phyloP scores from a whole-genome alignment of 2,329 filamentous ascomycete species.

The Sarocladium oryzae region DNA sequence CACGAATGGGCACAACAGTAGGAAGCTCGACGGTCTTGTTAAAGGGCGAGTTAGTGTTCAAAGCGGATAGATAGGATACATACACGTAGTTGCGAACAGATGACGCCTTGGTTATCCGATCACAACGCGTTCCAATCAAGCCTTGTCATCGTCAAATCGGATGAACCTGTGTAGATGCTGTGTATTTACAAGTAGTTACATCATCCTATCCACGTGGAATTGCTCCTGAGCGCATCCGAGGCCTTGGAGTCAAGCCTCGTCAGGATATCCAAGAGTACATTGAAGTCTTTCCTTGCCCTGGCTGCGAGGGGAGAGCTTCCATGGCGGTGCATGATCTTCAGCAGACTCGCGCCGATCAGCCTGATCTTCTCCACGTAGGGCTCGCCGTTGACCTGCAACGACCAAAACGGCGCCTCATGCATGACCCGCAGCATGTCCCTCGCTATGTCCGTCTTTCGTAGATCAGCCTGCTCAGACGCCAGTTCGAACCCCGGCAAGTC shows the following conservation, averaged over 20 bases:
- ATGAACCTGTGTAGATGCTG: no score
- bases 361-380: slow-evolving; percentile 35
- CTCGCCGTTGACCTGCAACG: slow-evolving; percentile 32
- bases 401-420: slow-evolving; percentile 34
- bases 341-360: slow-evolving; percentile 29
- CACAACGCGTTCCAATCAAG: no score
- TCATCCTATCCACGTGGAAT: slow-evolving; percentile 16
- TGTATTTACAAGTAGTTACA: neutral
- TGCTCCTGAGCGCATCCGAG: slow-evolving; percentile 31
- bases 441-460: slow-evolving; percentile 36
- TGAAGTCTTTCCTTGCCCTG: slow-evolving; percentile 31
- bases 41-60: no score
- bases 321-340: slow-evolving; percentile 33
- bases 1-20: neutral
- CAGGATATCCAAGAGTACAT: slow-evolving; percentile 32
- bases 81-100: no score
- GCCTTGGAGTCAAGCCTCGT: slow-evolving; percentile 36
- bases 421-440: slow-evolving; percentile 34
- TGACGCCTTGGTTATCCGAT: no score
- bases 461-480: slow-evolving; percentile 24
- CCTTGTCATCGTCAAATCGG: no score
- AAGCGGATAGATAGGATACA: no score
- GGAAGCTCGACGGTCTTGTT: neutral
- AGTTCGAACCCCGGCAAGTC: slow-evolving; percentile 24
- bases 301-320: slow-evolving; percentile 28